A percentile compares a stretch with the other conserved stretches of the same genome.
These are phyloP conservation scores for Penicillium sclerotiorum DNA, from an alignment of 2,329 filamentous ascomycete genomes.

Conservation along the genomic window DNA sequence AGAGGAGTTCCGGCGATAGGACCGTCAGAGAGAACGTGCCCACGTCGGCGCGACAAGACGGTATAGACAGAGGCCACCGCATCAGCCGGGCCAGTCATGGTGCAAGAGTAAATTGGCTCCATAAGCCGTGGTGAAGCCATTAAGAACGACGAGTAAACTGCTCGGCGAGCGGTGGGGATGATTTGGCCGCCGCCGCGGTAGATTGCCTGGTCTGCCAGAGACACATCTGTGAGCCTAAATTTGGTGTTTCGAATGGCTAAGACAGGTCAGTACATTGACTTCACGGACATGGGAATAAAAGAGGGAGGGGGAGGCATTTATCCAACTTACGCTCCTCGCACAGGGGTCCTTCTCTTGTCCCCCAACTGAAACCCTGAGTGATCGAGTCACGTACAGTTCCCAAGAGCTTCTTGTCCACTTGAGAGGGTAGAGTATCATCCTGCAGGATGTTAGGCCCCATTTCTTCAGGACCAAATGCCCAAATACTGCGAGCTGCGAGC, in stretches of 20 bases:
- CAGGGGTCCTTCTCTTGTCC: conserved; percentile 87
- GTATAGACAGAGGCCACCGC: conserved; percentile 89
- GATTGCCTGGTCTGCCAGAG: conserved; percentile 85
- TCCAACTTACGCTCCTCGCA: conserved; percentile 92
- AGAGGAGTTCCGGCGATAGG: conserved; percentile 92
- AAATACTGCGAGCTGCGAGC: conserved; percentile 90
- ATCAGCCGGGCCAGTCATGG: conserved; percentile 89
- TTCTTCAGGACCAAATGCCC: conserved; percentile 97
- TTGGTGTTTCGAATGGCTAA: conserved; percentile 94
- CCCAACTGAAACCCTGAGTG: conserved; percentile 96
- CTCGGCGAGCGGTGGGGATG: conserved; percentile 89
- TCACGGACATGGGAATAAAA: neutral
- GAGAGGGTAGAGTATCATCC: conserved; percentile 91
- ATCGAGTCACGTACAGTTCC: conserved; percentile 88
- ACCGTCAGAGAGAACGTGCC: conserved; percentile 91
- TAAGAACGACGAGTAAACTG: conserved; percentile 93
- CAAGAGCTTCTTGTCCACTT: conserved; percentile 91
- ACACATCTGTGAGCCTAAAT: conserved; percentile 91
- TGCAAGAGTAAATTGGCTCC: conserved; percentile 92
- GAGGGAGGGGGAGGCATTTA: too few relatives aligned
- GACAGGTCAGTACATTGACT: conserved; percentile 25
- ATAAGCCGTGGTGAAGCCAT: conserved; percentile 96
- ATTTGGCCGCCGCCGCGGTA: conserved; percentile 95
- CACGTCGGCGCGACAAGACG: conserved; percentile 81
- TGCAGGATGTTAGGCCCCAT: conserved; percentile 93